Conservation (phyloP, 768 basidiomycete genomes). For the Mrakia frigida region DNA sequence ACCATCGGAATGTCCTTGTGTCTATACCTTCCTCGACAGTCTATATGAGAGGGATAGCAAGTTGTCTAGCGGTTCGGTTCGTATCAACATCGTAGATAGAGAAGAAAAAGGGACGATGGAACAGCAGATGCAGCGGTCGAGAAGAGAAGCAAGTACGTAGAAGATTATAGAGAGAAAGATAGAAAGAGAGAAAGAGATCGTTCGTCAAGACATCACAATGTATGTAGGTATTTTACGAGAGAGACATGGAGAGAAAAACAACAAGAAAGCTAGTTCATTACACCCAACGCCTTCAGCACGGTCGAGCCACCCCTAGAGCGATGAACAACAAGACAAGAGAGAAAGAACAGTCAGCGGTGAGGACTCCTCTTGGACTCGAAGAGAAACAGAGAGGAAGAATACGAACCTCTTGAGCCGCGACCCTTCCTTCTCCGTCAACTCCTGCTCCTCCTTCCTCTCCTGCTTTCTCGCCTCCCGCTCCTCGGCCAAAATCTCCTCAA, state of each 20-base stretch:
- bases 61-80: too few relatives aligned
- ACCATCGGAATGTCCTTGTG: too few relatives aligned
- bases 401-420: not conserved
- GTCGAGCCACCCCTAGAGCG: not conserved
- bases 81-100: too few relatives aligned
- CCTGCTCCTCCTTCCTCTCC: slow-evolving; percentile 24
- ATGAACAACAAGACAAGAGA: not conserved
- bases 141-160: too few relatives aligned
- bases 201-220: not conserved
- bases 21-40: too few relatives aligned
- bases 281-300: not conserved
- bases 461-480: not conserved
- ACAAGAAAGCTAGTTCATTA: not conserved
- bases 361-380: too few relatives aligned
- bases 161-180: too few relatives aligned
- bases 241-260: not conserved
- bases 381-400: not conserved
- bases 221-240: not conserved
- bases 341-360: not conserved
- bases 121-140: too few relatives aligned
- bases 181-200: too few relatives aligned
- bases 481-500: slow-evolving; percentile 25
- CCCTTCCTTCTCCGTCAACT: slow-evolving; percentile 15
- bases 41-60: too few relatives aligned
- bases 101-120: too few relatives aligned